Base-by-base conservation (phyloP, 306 rosid species). In the Cicer chorassanicum region DNA sequence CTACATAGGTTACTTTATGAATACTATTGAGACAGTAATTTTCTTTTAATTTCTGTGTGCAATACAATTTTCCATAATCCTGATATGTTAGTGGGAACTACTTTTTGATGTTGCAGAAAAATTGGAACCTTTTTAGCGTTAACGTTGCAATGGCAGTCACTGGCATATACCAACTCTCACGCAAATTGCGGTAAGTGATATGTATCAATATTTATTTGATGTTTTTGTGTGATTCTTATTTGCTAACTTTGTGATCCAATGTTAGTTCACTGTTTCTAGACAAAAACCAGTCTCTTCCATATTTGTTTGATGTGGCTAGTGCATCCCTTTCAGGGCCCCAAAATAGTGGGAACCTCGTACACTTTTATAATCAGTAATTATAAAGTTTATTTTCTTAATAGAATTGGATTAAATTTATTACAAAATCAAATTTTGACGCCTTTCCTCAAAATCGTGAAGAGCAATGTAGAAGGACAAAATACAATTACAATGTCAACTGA, bases 111-210 rank as follows among this genome's bases (percentile, higher is more conserved):
- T 78, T 85, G 88, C 96, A 94, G 99, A 94, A 90, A 77, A 94
- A 92, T 78, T 94, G 97, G 99, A 94, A 94, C 77, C 93, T 94
- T 36, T 87, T 94, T 80, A 87, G 97, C 39, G 97, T 92, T 21
- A 94, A 85, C 16, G 8, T 94, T 59, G 99, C 97, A 70, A 94
- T 94, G 99, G 97, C 95, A 56, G 91, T 84, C 55, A 94, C 97
- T 4, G 97, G 99, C 72, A 13, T 92, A 63, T 94, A 92, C 85
- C 99, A 94, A 70, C 96, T 94, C 55, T 64, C 87, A 8, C 96
- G 97, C 65, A 94, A 94, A 87, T 71, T 92, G 70, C 82, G 69
- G 99, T 94, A 77, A 80, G 93, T 65, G 63, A 60, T 39, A 51
- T 46, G 40, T 34, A 54, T 18, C 40, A 19, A 36, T 38, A n/a